Evolutionary conservation across 2,329 filamentous ascomycete genomes (phyloP).

Genomic region (Penicillium sp.): DNA sequence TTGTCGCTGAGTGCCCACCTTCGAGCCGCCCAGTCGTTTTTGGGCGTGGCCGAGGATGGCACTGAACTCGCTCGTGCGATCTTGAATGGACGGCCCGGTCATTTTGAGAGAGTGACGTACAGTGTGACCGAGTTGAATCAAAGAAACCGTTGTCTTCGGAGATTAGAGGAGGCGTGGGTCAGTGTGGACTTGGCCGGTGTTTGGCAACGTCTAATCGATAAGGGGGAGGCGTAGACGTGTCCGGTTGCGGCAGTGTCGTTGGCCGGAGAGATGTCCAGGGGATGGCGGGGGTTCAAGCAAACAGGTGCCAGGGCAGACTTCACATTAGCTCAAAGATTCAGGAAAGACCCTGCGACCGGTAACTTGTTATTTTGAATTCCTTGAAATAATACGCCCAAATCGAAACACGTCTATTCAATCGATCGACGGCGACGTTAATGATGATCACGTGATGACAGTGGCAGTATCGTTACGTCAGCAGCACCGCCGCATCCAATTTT

Average conservation of each 20-base stretch:
- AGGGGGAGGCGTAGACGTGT: slow-evolving; percentile 35
- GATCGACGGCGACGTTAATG: slow-evolving; percentile 7
- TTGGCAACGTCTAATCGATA: slow-evolving; percentile 38
- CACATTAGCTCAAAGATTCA: not conserved
- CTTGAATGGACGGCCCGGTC: slow-evolving; percentile 77
- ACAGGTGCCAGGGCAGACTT: slow-evolving; percentile 3
- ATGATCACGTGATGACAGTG: slow-evolving; percentile 23
- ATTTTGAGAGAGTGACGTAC: slow-evolving; percentile 42
- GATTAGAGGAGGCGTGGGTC: slow-evolving; percentile 2
- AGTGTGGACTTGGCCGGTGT: slow-evolving; percentile 17
- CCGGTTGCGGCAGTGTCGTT: slow-evolving; percentile 23
- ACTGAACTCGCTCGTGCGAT: slow-evolving; percentile 93
- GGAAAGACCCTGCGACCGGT: not conserved
- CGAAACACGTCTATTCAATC: slow-evolving; percentile 19
- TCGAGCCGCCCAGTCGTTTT: slow-evolving; percentile 74
- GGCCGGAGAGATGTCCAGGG: slow-evolving; percentile 1
- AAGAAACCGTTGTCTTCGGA: slow-evolving; percentile 4
- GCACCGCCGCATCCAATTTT: slow-evolving; percentile 17
- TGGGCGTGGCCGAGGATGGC: slow-evolving; percentile 87
- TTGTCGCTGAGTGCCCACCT: slow-evolving; percentile 77
- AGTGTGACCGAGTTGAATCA: not conserved
- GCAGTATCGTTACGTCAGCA: slow-evolving; percentile 19
- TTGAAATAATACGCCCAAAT: slow-evolving; percentile 9
- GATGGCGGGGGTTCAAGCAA: not conserved
- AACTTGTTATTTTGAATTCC: not conserved